These are phyloP conservation scores for Hyphopichia buzzinii DNA, from an alignment of 1,139 yeast species.

Conservation along the genomic window DNA sequence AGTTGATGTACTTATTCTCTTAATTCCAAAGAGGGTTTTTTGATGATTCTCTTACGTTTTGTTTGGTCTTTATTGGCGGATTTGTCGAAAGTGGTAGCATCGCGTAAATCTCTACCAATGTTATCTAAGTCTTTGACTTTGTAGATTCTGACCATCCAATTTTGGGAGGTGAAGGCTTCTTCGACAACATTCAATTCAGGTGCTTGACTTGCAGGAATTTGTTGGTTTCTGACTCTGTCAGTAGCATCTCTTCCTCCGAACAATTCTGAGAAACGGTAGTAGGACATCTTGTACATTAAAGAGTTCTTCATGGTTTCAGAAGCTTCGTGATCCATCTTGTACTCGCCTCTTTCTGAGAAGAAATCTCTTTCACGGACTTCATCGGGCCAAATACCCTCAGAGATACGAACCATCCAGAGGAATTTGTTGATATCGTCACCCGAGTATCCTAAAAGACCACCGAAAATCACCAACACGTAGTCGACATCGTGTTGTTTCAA, in stretches of 20 bases:
- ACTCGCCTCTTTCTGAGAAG: slow-evolving; percentile 85
- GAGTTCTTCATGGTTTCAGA: slow-evolving; percentile 83
- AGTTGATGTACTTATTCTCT: slow-evolving; percentile 28
- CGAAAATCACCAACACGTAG: slow-evolving; percentile 88
- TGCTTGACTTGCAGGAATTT: slow-evolving; percentile 53
- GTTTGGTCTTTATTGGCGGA: slow-evolving; percentile 22
- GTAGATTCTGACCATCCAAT: slow-evolving; percentile 95
- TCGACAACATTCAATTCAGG: slow-evolving; percentile 76
- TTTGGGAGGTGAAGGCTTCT: slow-evolving; percentile 93
- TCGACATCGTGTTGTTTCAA: slow-evolving; percentile 92
- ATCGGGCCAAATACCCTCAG: slow-evolving; percentile 99
- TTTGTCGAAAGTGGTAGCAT: slow-evolving; percentile 48
- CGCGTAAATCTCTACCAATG: slow-evolving; percentile 71
- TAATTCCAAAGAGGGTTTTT: slow-evolving; percentile 54
- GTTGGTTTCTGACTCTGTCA: slow-evolving; percentile 90
- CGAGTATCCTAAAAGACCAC: slow-evolving; percentile 89
- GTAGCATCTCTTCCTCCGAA: slow-evolving; percentile 65
- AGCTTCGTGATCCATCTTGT: slow-evolving; percentile 80
- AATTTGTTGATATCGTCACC: slow-evolving; percentile 98
- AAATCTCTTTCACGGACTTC: slow-evolving; percentile 83
- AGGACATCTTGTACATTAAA: slow-evolving; percentile 93
- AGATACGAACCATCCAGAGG: slow-evolving; percentile 97
- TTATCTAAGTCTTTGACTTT: slow-evolving; percentile 88
- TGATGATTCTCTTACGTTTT: slow-evolving; percentile 47
- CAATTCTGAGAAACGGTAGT: slow-evolving; percentile 78